These are phyloP conservation scores for Collybia nuda DNA, from an alignment of 768 basidiomycete genomes.

Conservation along the genomic window DNA sequence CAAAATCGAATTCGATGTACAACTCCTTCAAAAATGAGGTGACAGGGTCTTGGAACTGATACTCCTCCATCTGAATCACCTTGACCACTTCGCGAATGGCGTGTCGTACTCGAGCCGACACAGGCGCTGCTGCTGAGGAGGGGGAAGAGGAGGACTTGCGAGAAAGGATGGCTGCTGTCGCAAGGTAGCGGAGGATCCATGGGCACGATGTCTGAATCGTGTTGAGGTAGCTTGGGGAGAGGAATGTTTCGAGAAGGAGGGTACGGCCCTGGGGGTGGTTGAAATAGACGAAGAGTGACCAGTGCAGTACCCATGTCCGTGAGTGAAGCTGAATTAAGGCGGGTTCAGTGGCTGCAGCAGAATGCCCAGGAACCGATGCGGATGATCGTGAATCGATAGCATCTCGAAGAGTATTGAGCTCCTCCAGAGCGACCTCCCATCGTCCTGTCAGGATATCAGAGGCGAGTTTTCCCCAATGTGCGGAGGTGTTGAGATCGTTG, in stretches of 20 bases:
- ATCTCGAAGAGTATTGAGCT: constrained; percentile 94
- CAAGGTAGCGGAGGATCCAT: constrained; percentile 93
- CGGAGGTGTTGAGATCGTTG: constrained; percentile 88
- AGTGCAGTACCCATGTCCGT: constrained; percentile 95
- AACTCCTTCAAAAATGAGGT: constrained; percentile 93
- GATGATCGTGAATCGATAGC: constrained; percentile 80
- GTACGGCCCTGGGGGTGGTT: constrained; percentile 92
- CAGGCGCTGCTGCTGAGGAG: constrained; percentile 34
- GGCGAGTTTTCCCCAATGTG: constrained; percentile 98
- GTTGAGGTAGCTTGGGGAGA: constrained; percentile 95
- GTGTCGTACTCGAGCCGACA: constrained; percentile 77
- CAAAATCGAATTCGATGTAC: constrained; percentile 95
- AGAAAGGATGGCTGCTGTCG: constrained; percentile 89
- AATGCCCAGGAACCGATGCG: constrained; percentile 37
- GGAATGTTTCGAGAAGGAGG: constrained; percentile 93
- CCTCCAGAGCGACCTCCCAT: constrained; percentile 94
- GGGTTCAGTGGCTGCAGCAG: constrained; percentile 51
- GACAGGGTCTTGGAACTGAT: constrained; percentile 90
- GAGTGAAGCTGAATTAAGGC: constrained; percentile 88
- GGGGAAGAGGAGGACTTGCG: constrained; percentile 67
- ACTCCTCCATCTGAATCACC: constrained; percentile 92
- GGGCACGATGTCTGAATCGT: constrained; percentile 96
- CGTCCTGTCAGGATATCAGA: constrained; percentile 93
- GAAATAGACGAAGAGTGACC: constrained; percentile 98
- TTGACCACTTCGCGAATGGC: constrained; percentile 91